Conservation (phyloP, 2,329 filamentous ascomycete genomes). For the Gremmenia infestans region DNA sequence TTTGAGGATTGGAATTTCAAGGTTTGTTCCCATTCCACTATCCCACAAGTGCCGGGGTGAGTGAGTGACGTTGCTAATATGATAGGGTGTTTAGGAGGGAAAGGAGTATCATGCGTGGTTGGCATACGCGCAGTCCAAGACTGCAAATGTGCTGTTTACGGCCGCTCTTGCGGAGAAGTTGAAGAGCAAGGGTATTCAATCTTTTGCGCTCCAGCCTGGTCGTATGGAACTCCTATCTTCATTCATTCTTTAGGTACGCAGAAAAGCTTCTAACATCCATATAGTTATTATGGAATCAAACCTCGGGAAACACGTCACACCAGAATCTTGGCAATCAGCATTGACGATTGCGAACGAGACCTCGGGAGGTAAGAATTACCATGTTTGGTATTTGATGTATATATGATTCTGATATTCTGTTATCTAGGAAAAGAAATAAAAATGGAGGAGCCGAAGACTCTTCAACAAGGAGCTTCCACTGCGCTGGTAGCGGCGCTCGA, state of each 20-base stretch:
- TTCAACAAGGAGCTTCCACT: slow-evolving; percentile 22
- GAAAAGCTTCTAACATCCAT: no score
- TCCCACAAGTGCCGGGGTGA: no score
- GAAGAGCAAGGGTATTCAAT: slow-evolving; percentile 18
- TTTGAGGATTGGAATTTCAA: slow-evolving; percentile 37
- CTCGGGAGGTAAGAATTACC: no score
- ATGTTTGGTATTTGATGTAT: neutral
- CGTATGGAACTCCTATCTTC: neutral
- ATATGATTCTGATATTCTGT: neutral
- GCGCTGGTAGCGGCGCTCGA: slow-evolving; percentile 36
- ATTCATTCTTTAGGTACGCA: no score
- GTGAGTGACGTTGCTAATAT: no score
- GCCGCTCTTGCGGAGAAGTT: slow-evolving; percentile 18
- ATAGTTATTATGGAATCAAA: neutral
- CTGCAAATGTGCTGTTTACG: slow-evolving; percentile 33
- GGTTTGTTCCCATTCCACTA: slow-evolving; percentile 18
- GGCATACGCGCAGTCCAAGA: slow-evolving; percentile 34
- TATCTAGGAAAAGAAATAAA: neutral
- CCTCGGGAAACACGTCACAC: neutral
- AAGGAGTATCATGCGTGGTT: slow-evolving; percentile 32
- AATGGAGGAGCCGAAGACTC: slow-evolving; percentile 3
- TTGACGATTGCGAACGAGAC: no score
- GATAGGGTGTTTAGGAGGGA: neutral
- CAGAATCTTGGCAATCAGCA: neutral
- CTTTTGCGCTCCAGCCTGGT: slow-evolving; percentile 30